Conservation (phyloP, 768 basidiomycete genomes). For the Leucocoprinus birnbaumii region DNA sequence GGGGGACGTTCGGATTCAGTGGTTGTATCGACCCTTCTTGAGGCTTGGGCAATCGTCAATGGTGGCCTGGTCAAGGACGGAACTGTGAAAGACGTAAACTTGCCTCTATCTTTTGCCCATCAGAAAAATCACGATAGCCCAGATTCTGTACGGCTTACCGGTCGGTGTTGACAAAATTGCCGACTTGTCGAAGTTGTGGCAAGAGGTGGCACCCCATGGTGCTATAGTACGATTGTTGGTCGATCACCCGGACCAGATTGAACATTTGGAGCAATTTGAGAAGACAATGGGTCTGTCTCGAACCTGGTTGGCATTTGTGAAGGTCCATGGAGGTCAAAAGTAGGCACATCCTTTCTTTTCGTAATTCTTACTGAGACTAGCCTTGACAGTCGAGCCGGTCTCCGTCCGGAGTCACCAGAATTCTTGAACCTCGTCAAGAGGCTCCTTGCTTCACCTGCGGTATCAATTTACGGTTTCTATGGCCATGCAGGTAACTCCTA, state of each 20-base stretch:
- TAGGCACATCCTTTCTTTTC: slow-evolving; percentile 29
- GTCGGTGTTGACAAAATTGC: slow-evolving; percentile 66
- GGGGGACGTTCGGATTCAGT: slow-evolving; percentile 57
- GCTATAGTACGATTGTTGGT: slow-evolving; percentile 66
- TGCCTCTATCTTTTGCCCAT: not conserved
- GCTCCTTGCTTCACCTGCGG: slow-evolving; percentile 49
- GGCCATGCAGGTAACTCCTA: slow-evolving; percentile 79
- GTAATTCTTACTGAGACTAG: slow-evolving; percentile 12
- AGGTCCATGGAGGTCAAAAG: slow-evolving; percentile 78
- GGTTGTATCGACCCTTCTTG: slow-evolving; percentile 80
- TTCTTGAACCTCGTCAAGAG: slow-evolving; percentile 54
- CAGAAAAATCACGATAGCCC: not conserved
- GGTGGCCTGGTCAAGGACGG: slow-evolving; percentile 69
- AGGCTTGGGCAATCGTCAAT: slow-evolving; percentile 72
- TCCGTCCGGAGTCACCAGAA: slow-evolving; percentile 45
- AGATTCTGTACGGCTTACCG: slow-evolving; percentile 85
- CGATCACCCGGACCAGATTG: slow-evolving; percentile 74
- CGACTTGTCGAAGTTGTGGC: slow-evolving; percentile 61
- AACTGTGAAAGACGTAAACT: slow-evolving; percentile 72
- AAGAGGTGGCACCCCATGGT: slow-evolving; percentile 51
- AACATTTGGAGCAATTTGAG: slow-evolving; percentile 61
- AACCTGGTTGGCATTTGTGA: slow-evolving; percentile 78
- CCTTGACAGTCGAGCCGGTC: slow-evolving; percentile 65
- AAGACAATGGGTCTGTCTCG: slow-evolving; percentile 31
- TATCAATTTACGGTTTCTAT: slow-evolving; percentile 81